Conservation (phyloP, 2,329 filamentous ascomycete species). For the Harringtonia aguacate region DNA sequence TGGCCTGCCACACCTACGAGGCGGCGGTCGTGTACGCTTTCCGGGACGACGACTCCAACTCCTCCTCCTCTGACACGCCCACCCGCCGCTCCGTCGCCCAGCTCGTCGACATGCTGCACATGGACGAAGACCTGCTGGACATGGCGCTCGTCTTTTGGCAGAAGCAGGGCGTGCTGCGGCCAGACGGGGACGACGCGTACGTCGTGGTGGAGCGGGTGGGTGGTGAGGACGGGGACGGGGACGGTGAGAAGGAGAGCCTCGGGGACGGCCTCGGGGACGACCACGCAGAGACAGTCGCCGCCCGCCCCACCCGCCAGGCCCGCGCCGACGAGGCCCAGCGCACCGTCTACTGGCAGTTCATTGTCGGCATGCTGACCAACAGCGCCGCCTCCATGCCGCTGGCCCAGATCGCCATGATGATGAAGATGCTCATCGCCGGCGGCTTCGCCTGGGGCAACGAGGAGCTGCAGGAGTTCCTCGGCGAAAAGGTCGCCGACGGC, state of each 20-base stretch:
- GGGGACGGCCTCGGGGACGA: conserved; percentile 8
- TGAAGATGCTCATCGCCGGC: conserved; percentile 81
- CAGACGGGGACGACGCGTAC: conserved; percentile 37
- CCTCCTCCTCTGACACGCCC: conserved; percentile 17
- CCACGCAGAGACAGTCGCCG: conserved; percentile 15
- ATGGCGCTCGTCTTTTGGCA: conserved; percentile 63
- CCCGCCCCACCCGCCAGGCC: conserved; percentile 21
- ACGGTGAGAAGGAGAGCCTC: conserved; percentile 7
- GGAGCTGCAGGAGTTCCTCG: conserved; percentile 72
- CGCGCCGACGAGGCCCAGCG: conserved; percentile 47
- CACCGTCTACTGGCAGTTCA: conserved; percentile 78
- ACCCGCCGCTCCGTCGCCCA: conserved; percentile 38
- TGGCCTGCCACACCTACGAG: conserved; percentile 73
- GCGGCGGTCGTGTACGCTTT: conserved; percentile 84
- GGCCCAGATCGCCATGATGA: conserved; percentile 79
- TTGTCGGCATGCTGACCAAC: conserved; percentile 91
- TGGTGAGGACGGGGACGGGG: conserved; percentile 5
- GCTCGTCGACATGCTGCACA: conserved; percentile 46
- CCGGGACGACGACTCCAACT: conserved; percentile 30
- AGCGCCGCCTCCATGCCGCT: conserved; percentile 71
- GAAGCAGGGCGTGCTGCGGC: conserved; percentile 52
- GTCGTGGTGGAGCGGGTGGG: conserved; percentile 52
- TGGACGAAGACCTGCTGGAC: conserved; percentile 62
- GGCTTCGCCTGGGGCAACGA: conserved; percentile 86
- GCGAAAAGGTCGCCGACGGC: conserved; percentile 62